Conservation (phyloP, 2,329 filamentous ascomycete genomes). For the Ophiostoma ulmi region DNA sequence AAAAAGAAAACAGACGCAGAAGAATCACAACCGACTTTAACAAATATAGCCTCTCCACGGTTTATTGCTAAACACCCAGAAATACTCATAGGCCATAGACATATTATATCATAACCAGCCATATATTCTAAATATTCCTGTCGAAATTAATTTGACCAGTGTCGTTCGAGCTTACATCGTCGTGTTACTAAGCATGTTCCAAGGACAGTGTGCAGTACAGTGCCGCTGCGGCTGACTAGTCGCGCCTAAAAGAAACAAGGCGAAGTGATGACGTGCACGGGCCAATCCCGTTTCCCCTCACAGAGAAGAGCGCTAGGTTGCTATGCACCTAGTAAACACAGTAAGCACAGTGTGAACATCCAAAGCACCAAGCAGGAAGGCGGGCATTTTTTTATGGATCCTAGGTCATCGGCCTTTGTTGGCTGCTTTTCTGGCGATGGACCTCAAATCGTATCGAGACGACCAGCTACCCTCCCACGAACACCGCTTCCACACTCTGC, state of each 20-base stretch:
- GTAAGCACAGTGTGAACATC: slow-evolving; percentile 9
- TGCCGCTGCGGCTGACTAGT: slow-evolving; percentile 12
- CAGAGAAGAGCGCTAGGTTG: not conserved
- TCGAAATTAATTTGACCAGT: too few species aligned
- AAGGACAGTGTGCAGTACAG: not conserved
- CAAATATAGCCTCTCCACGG: too few species aligned
- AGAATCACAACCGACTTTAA: too few species aligned
- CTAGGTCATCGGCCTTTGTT: slow-evolving; percentile 17
- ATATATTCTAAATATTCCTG: too few species aligned
- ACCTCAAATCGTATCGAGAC: slow-evolving; percentile 11
- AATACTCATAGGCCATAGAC: too few species aligned
- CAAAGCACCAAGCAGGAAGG: slow-evolving; percentile 4
- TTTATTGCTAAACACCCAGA: too few species aligned
- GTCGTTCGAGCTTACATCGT: not conserved
- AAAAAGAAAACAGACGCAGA: too few species aligned
- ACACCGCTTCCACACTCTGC: not conserved
- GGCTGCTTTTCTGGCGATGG: slow-evolving; percentile 19
- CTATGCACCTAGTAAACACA: not conserved
- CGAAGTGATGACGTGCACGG: slow-evolving; percentile 12
- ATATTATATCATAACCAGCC: too few species aligned
- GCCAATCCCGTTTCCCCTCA: slow-evolving; percentile 4
- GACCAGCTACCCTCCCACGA: not conserved
- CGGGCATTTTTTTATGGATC: slow-evolving; percentile 13
- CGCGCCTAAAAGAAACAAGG: slow-evolving; percentile 9
- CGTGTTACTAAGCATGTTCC: not conserved